Conservation (phyloP, 108 stramenopile genomes). For the Fragilariopsis cylindrus region DNA sequence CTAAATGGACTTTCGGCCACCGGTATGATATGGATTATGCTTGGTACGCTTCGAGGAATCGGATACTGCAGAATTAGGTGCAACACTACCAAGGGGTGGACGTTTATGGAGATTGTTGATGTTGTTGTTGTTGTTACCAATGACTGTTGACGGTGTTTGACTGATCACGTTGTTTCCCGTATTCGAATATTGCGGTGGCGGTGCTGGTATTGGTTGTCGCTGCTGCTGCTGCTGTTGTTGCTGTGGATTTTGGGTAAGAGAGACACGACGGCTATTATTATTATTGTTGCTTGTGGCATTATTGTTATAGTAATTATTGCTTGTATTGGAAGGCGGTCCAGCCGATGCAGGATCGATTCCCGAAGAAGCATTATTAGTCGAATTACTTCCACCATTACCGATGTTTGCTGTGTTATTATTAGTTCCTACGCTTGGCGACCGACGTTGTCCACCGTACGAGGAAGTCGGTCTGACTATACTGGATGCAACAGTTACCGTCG, state of each 20-base stretch:
- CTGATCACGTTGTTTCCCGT: background rate
- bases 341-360: background rate
- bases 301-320: background rate
- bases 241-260: background rate
- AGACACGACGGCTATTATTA: conserved; percentile 3
- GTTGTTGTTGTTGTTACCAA: background rate
- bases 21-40: conserved; percentile 3
- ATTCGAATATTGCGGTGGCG: background rate
- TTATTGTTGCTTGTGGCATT: background rate
- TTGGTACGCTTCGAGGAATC: background rate
- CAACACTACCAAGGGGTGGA: background rate
- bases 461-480: background rate
- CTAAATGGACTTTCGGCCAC: conserved; percentile 11
- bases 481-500: background rate
- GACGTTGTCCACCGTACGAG: background rate
- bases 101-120: background rate
- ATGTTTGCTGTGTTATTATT: too few relatives aligned
- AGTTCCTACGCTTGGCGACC: background rate
- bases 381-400: background rate
- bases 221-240: background rate
- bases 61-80: background rate
- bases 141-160: background rate
- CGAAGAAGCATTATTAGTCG: background rate
- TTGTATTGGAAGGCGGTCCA: background rate
- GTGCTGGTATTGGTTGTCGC: background rate